Evolutionary conservation across 345 rosid genomes (phyloP).

Genomic region (Euclidium syriacum): DNA sequence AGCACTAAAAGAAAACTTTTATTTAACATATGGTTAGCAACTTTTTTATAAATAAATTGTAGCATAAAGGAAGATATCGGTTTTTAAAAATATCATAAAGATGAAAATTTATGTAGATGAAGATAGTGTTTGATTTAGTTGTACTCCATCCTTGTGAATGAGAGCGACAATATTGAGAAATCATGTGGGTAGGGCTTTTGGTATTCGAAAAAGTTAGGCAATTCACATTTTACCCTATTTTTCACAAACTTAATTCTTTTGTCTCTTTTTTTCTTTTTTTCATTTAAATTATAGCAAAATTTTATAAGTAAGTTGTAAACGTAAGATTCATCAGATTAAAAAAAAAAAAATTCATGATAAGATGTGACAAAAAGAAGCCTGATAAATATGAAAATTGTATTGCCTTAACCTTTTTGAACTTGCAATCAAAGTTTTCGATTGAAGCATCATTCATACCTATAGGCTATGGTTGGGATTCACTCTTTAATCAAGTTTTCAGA

Average conservation of each 20-base stretch:
- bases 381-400: not conserved
- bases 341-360: not conserved
- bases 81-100: not conserved
- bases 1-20: constrained; percentile 7
- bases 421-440: constrained; percentile 20
- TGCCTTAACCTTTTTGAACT: not conserved
- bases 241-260: not conserved
- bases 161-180: constrained; percentile 26
- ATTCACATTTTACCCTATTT: constrained; percentile 3
- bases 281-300: not conserved
- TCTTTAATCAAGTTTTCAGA: not conserved
- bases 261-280: not conserved
- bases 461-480: constrained; percentile 2
- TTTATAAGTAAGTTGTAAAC: not conserved
- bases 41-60: not conserved
- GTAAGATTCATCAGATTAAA: not conserved
- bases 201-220: constrained; percentile 15
- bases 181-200: constrained; percentile 32
- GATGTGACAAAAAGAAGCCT: not conserved
- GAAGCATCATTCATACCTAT: constrained; percentile 20
- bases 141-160: constrained; percentile 18
- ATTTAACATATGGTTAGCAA: constrained; percentile 9
- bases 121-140: constrained; percentile 26
- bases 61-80: not conserved
- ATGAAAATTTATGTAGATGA: not conserved